A percentile compares a stretch with the other conserved stretches of the same genome.
Conservation (phyloP, 257 asterid genomes). For the Penstemon newberryi region DNA sequence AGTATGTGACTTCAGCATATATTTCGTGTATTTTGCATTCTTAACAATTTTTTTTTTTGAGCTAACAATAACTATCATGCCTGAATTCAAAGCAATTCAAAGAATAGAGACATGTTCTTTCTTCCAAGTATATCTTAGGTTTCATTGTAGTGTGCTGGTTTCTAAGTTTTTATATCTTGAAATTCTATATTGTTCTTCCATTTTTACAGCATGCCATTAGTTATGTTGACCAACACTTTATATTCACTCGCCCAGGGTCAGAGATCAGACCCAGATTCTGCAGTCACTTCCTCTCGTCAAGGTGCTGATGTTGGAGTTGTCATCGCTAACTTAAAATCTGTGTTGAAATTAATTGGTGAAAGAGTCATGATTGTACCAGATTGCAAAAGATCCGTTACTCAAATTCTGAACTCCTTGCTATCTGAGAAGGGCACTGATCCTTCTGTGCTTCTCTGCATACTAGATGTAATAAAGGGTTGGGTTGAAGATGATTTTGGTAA, state of each 20-base stretch:
- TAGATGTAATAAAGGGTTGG: conserved; percentile 90
- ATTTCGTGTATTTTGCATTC: conserved; percentile 21
- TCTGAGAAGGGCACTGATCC: conserved; percentile 93
- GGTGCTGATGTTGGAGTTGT: conserved; percentile 90
- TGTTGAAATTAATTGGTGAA: conserved; percentile 74
- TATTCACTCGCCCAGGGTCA: conserved; percentile 63
- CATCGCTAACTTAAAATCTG: conserved; percentile 77
- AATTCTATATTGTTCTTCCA: conserved; percentile 11
- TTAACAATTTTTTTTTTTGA: neutral
- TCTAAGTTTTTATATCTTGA: conserved; percentile 13
- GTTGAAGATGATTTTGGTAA: conserved; percentile 79
- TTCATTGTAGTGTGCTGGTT: conserved; percentile 14
- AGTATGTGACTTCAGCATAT: conserved; percentile 42
- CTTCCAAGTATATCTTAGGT: conserved; percentile 16
- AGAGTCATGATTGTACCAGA: conserved; percentile 91
- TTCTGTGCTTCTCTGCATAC: conserved; percentile 85
- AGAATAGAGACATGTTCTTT: conserved; percentile 19
- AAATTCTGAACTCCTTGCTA: conserved; percentile 77
- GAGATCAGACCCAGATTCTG: conserved; percentile 87
- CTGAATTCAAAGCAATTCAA: conserved; percentile 14
- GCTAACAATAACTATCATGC: conserved; percentile 1
- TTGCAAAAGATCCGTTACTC: conserved; percentile 86
- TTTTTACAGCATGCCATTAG: neutral
- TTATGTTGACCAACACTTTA: conserved; percentile 10
- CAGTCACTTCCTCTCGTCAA: conserved; percentile 95